Conservation (phyloP, 2,329 filamentous ascomycete species). For the Colletotrichum plurivorum region DNA sequence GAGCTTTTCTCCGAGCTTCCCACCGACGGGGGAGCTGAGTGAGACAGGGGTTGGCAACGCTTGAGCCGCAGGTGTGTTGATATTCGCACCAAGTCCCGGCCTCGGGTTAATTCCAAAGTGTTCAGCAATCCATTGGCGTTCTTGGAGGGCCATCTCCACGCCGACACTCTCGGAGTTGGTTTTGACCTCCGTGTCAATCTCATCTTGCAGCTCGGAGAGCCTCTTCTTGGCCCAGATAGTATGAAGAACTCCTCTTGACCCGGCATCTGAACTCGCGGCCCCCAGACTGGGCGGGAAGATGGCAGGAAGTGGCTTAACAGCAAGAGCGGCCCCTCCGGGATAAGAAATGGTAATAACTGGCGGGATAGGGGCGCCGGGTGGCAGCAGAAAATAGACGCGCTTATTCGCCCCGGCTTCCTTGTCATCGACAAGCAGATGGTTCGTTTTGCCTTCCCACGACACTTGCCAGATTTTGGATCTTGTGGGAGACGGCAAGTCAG, state of each 20-base stretch:
- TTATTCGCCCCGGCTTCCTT: constrained; percentile 61
- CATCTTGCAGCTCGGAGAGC: constrained; percentile 79
- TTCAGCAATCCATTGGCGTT: constrained; percentile 87
- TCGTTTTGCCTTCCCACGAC: constrained; percentile 85
- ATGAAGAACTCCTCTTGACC: constrained; percentile 86
- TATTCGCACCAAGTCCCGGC: constrained; percentile 40
- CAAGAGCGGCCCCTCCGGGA: constrained; percentile 54
- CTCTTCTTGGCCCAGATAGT: constrained; percentile 92
- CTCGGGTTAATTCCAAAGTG: constrained; percentile 76
- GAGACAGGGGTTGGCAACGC: constrained; percentile 59
- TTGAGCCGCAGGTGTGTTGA: background rate
- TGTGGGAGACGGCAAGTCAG: background rate
- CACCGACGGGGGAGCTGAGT: constrained; percentile 76
- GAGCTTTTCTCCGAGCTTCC: constrained; percentile 83
- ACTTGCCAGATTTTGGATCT: constrained; percentile 74
- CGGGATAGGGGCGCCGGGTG: constrained; percentile 79
- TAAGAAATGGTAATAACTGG: constrained; percentile 77
- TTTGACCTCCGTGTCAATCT: constrained; percentile 81
- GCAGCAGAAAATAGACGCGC: constrained; percentile 85
- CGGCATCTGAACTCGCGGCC: constrained; percentile 74
- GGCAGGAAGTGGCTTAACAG: constrained; percentile 85
- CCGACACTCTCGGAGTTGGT: constrained; percentile 86
- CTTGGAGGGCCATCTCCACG: constrained; percentile 85
- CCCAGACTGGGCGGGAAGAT: constrained; percentile 87
- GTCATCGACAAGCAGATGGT: constrained; percentile 77